These are phyloP conservation scores for Trifolium pratense DNA, from an alignment of 306 rosid genomes.

Conservation along the genomic window DNA sequence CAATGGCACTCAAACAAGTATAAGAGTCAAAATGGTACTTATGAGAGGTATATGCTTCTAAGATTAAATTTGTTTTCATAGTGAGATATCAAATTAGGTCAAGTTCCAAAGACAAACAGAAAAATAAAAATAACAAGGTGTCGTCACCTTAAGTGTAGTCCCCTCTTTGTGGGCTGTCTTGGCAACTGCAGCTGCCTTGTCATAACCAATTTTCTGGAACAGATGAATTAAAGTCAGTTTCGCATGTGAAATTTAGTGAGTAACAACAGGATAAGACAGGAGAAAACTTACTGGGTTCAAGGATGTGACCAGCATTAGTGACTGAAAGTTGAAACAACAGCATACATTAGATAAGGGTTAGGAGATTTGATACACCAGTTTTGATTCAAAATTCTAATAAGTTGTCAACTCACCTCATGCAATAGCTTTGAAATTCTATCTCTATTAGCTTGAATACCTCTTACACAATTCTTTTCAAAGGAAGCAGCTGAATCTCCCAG, in stretches of 20 bases:
- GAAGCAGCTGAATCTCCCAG: constrained; percentile 95
- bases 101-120: constrained; percentile 23
- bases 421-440: constrained; percentile 92
- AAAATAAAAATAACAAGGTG: constrained; percentile 35
- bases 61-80: constrained; percentile 17
- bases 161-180: constrained; percentile 99
- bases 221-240: constrained; percentile 31
- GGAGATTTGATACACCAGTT: constrained; percentile 21
- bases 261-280: constrained; percentile 25
- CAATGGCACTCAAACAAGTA: constrained; percentile 29
- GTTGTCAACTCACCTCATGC: constrained; percentile 73
- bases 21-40: constrained; percentile 25
- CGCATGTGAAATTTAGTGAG: constrained; percentile 26
- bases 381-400: constrained; percentile 5
- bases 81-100: constrained; percentile 17
- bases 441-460: constrained; percentile 92
- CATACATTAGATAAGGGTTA: constrained; percentile 47
- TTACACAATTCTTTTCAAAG: constrained; percentile 93
- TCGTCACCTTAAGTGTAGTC: constrained; percentile 77
- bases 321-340: constrained; percentile 63
- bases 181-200: constrained; percentile 97
- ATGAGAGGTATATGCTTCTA: constrained; percentile 16
- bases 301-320: constrained; percentile 94
- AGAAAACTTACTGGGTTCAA: constrained; percentile 84
- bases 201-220: constrained; percentile 97